Conservation (phyloP, 2,329 filamentous ascomycete genomes). For the Aspergillus pseudoviridinutans region DNA sequence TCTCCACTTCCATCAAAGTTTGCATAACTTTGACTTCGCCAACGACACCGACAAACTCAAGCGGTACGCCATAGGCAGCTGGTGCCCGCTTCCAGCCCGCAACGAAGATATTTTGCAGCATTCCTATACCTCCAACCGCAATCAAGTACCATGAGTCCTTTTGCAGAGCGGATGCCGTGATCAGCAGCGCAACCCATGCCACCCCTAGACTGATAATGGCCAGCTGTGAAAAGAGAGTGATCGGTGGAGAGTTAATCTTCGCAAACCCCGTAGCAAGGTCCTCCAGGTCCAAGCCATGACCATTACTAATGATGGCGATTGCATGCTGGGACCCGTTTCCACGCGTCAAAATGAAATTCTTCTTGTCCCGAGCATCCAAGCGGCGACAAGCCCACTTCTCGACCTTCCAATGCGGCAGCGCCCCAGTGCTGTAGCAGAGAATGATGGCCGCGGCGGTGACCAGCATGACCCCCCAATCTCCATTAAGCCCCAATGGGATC, state of each 20-base stretch:
- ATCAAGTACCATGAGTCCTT: constrained; percentile 41
- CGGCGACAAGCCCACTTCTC: constrained; percentile 44
- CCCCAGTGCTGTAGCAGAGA: constrained; percentile 33
- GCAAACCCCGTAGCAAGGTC: constrained; percentile 33
- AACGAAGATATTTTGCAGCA: constrained; percentile 37
- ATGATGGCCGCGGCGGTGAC: constrained; percentile 37
- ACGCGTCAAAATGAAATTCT: constrained; percentile 34
- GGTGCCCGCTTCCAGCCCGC: constrained; percentile 20
- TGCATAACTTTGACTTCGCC: constrained; percentile 31
- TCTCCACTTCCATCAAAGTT: constrained; percentile 27
- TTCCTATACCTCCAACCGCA: constrained; percentile 37
- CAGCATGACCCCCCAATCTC: constrained; percentile 41
- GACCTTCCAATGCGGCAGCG: constrained; percentile 40
- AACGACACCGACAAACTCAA: constrained; percentile 24
- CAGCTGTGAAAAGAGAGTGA: constrained; percentile 14
- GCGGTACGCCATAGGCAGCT: constrained; percentile 4
- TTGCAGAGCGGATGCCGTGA: constrained; percentile 37
- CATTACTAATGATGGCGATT: constrained; percentile 36
- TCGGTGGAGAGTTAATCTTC: constrained; percentile 9
- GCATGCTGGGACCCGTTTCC: constrained; percentile 43
- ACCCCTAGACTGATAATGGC: constrained; percentile 24
- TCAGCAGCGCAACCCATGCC: constrained; percentile 41
- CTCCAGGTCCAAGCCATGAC: constrained; percentile 39
- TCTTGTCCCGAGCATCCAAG: constrained; percentile 13
- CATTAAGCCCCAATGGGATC: constrained; percentile 28